These are phyloP conservation scores for Aleurites moluccanus DNA, from an alignment of 441 rosid genomes.

Conservation along the genomic window DNA sequence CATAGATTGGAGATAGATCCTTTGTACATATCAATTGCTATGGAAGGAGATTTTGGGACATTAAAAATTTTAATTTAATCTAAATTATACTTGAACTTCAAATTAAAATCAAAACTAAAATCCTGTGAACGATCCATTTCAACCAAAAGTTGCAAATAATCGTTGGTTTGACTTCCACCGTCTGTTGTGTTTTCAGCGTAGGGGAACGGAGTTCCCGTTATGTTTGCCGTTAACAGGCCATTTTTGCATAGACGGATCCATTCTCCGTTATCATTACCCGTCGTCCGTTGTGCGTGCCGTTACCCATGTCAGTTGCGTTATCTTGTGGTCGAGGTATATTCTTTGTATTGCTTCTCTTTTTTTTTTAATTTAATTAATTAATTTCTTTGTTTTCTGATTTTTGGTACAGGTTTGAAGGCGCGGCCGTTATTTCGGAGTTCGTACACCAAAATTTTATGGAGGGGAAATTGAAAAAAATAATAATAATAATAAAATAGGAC, in stretches of 20 bases:
- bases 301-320: conserved; percentile 26
- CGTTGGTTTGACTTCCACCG: background rate
- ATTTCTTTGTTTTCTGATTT: background rate
- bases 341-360: background rate
- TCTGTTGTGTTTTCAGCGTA: conserved; percentile 10
- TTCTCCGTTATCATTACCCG: conserved; percentile 4
- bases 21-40: conserved; percentile 51
- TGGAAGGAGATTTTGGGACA: conserved; percentile 44
- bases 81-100: background rate
- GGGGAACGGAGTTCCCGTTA: conserved; percentile 2
- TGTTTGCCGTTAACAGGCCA: conserved; percentile 13
- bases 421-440: background rate
- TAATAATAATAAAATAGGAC: background rate
- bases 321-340: conserved; percentile 38
- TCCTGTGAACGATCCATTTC: background rate
- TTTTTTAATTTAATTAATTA: background rate
- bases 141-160: background rate
- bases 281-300: conserved; percentile 23
- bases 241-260: background rate
- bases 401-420: conserved; percentile 10
- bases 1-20: conserved; percentile 30
- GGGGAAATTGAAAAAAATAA: background rate
- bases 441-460: background rate
- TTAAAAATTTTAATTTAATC: conserved; percentile 6
- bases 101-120: background rate